Conservation (phyloP, 441 rosid genomes). For the Viola pubescens region DNA sequence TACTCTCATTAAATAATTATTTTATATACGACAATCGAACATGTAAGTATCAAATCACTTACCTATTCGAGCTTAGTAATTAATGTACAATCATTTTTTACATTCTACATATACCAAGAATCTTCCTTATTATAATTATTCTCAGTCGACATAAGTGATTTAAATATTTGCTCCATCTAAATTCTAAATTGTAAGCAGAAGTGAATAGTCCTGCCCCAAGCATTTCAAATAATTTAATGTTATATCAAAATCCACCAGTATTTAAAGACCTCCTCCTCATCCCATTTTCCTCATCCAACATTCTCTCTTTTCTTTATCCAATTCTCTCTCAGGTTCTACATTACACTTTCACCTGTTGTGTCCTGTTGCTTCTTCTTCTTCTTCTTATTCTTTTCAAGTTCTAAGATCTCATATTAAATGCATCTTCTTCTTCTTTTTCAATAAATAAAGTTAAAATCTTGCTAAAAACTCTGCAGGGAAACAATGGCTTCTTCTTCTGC, state of each 20-base stretch:
- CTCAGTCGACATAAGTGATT: no score
- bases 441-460: no score
- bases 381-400: constrained; percentile 20
- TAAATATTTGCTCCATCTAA: no score
- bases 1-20: no score
- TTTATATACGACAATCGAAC: no score
- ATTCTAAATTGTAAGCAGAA: no score
- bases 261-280: constrained; percentile 13
- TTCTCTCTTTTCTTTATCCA: background rate
- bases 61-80: no score
- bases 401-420: background rate
- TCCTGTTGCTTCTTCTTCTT: constrained; percentile 43
- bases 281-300: background rate
- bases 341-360: constrained; percentile 58
- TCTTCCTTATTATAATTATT: no score
- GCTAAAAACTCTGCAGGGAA: background rate
- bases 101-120: no score
- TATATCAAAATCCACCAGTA: constrained; percentile 12
- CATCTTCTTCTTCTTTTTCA: no score
- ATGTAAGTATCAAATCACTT: no score
- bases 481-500: background rate
- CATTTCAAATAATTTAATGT: constrained; percentile 4
- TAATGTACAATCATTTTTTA: no score
- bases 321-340: background rate
- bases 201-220: background rate